Percentiles rank a stretch among this genome's conserved stretches.
Conservation (phyloP, 169 alveolate species). For the Cryptosporidium xiaoi region DNA sequence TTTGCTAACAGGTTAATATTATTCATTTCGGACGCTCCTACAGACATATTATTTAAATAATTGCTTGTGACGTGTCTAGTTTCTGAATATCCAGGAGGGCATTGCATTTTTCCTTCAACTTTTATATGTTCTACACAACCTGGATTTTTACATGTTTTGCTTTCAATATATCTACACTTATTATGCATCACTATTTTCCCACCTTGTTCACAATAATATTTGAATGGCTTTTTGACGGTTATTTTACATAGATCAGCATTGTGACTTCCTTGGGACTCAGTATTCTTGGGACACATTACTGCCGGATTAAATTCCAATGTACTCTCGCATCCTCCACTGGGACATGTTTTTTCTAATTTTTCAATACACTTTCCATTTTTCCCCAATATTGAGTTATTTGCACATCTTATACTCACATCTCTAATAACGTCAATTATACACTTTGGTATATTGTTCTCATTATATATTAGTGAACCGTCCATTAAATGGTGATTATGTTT, state of each 20-base stretch:
- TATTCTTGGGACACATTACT: constrained; percentile 18
- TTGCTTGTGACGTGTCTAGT: not conserved
- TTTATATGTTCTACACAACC: constrained; percentile 32
- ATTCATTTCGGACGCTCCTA: not conserved
- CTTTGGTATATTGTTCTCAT: constrained; percentile 18
- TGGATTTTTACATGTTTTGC: constrained; percentile 35
- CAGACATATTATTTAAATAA: not conserved
- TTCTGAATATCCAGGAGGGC: constrained; percentile 74
- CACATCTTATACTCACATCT: constrained; percentile 20
- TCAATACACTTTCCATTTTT: constrained; percentile 24
- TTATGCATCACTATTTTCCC: constrained; percentile 42
- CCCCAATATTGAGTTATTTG: not conserved
- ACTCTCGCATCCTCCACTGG: constrained; percentile 56
- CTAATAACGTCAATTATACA: constrained; percentile 4
- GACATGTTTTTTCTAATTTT: constrained; percentile 31
- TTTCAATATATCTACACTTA: constrained; percentile 43
- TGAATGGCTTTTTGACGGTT: constrained; percentile 25
- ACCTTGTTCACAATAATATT: constrained; percentile 27
- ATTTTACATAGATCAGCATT: constrained; percentile 53
- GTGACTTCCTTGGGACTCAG: constrained; percentile 51
- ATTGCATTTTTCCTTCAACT: constrained; percentile 52
- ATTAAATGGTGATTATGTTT: not conserved
- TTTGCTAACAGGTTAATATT: not conserved
- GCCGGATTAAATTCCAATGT: constrained; percentile 30
- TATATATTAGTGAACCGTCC: not conserved